Evolutionary conservation across 805 yeast species (phyloP).

Genomic region (Lipomyces starkeyi): DNA sequence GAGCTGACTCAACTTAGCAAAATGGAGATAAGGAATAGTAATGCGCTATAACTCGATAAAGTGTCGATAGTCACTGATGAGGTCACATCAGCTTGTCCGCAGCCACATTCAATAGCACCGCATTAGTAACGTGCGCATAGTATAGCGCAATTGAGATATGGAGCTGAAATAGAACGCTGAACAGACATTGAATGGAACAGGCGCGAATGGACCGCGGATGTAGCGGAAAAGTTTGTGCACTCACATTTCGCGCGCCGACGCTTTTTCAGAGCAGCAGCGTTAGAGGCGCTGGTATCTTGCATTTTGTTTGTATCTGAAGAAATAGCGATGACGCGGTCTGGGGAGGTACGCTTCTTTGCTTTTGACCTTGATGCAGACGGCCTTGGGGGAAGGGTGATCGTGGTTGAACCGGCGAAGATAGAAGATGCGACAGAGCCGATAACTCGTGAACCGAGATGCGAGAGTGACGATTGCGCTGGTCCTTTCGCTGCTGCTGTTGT

Average conservation of each 20-base stretch:
- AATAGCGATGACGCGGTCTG: constrained; percentile 29
- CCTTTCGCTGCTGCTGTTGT: constrained; percentile 2
- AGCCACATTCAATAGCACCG: background rate
- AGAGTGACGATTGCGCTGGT: constrained; percentile 10
- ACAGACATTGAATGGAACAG: background rate
- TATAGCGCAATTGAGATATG: background rate
- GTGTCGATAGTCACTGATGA: no score
- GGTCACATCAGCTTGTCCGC: background rate
- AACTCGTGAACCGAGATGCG: constrained; percentile 28
- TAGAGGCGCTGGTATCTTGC: background rate
- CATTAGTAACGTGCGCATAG: background rate
- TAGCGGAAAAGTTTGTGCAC: constrained; percentile 11
- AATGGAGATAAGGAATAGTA: background rate
- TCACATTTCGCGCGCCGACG: constrained; percentile 35
- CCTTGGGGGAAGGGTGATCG: constrained; percentile 37
- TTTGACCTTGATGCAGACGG: constrained; percentile 38
- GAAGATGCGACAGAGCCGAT: constrained; percentile 39
- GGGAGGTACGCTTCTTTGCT: constrained; percentile 38
- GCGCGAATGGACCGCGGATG: background rate
- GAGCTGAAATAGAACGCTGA: background rate
- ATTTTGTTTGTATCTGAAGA: constrained; percentile 13
- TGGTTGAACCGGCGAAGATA: constrained; percentile 36
- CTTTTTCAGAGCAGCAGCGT: constrained; percentile 22
- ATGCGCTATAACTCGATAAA: no score
- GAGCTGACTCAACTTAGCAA: background rate